A percentile compares a stretch with the other conserved stretches of the same genome.
Evolutionary conservation across 345 rosid genomes (phyloP).

Genomic region (Salix purpurea): DNA sequence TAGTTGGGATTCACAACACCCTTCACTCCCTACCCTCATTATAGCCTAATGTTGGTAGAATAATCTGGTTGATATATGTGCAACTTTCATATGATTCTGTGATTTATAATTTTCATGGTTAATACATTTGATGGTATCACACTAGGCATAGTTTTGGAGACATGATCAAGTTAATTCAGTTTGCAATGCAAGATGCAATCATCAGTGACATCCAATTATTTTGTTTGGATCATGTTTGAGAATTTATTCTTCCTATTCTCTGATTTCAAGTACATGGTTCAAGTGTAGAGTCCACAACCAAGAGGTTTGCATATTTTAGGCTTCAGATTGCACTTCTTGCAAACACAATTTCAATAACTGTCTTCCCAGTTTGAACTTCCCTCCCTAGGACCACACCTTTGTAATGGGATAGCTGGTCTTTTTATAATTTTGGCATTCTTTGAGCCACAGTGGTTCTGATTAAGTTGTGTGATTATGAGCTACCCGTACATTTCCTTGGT

Average conservation of each 20-base stretch:
- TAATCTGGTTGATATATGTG: not conserved
- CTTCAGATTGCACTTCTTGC: not conserved
- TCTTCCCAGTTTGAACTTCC: not conserved
- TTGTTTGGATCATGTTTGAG: not conserved
- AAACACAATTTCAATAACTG: not conserved
- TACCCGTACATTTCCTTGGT: not conserved
- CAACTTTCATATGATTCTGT: not conserved
- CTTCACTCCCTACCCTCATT: not conserved
- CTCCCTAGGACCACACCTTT: not conserved
- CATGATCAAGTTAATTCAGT: not conserved
- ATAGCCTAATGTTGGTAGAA: not conserved
- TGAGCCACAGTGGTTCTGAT: not conserved
- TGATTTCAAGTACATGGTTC: not conserved
- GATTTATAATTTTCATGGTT: not conserved
- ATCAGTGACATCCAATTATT: not conserved
- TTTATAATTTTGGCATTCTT: not conserved
- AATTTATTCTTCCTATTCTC: not conserved
- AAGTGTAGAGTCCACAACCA: not conserved
- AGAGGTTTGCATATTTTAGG: not conserved
- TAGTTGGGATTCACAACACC: not conserved
- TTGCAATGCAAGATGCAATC: not conserved
- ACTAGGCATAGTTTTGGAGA: not conserved
- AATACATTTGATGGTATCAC: not conserved
- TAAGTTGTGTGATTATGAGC: not conserved
- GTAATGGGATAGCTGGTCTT: not conserved